Conservation (phyloP, 495 filamentous ascomycete species). For the Penicillium riverlandense region DNA sequence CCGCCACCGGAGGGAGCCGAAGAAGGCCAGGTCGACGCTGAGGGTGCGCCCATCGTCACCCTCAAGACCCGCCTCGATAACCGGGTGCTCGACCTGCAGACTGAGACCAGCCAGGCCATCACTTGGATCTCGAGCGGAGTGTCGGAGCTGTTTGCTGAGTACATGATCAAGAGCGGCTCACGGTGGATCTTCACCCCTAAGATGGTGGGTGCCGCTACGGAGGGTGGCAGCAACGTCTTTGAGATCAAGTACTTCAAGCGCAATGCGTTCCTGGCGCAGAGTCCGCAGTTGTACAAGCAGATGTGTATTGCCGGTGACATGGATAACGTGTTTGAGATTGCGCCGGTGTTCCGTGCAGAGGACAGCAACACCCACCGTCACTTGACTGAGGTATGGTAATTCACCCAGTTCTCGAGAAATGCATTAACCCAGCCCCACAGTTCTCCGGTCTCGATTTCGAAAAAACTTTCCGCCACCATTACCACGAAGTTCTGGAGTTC, state of each 20-base stretch:
- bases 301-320: constrained; percentile 91
- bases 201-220: constrained; percentile 82
- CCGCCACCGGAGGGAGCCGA: constrained; percentile 42
- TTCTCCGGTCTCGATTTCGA: constrained; percentile 97
- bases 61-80: constrained; percentile 79
- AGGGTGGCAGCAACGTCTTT: constrained; percentile 92
- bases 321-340: constrained; percentile 82
- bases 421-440: constrained; percentile 15
- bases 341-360: constrained; percentile 91
- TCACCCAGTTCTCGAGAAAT: constrained; percentile 35
- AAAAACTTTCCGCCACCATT: constrained; percentile 86
- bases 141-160: constrained; percentile 70
- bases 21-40: constrained; percentile 39
- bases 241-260: constrained; percentile 84
- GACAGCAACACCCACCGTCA: constrained; percentile 95
- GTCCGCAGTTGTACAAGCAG: constrained; percentile 94
- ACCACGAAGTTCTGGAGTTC: constrained; percentile 76
- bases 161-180: constrained; percentile 68
- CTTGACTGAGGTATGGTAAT: constrained; percentile 66
- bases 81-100: constrained; percentile 83
- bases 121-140: constrained; percentile 75
- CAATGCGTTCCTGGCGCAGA: constrained; percentile 82
- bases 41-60: constrained; percentile 56
- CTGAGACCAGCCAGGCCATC: constrained; percentile 82
- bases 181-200: constrained; percentile 86